phyloP scores from a whole-genome alignment of 495 filamentous ascomycete genomes.

The Penicillium subrubescens region DNA sequence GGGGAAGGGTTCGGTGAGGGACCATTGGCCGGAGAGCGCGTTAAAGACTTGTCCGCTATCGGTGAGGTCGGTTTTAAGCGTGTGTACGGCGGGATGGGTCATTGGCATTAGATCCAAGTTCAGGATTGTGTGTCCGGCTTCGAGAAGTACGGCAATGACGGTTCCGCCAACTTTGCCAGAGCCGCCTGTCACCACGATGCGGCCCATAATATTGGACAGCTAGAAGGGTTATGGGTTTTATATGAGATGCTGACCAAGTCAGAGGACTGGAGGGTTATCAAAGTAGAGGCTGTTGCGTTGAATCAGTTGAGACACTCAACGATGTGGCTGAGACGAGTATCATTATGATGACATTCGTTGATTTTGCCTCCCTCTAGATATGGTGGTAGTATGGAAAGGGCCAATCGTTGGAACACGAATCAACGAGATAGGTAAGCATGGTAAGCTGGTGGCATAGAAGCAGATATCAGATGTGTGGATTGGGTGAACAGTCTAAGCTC shows the following conservation, averaged over 20 bases:
- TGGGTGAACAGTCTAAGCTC: background rate
- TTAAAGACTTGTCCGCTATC: conserved; percentile 61
- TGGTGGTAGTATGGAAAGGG: background rate
- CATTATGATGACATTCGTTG: conserved; percentile 32
- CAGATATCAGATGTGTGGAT: background rate
- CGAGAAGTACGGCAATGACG: conserved; percentile 55
- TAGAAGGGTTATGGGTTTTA: background rate
- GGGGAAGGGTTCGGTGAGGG: conserved; percentile 46
- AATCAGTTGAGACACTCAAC: background rate
- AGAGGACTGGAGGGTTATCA: background rate
- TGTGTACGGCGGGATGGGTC: conserved; percentile 52
- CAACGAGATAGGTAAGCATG: background rate
- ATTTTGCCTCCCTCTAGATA: conserved; percentile 1
- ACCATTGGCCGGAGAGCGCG: conserved; percentile 57
- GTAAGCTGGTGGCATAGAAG: background rate
- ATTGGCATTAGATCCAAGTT: conserved; percentile 56
- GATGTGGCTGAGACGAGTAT: conserved; percentile 22
- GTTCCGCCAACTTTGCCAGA: conserved; percentile 62
- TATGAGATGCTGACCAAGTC: background rate
- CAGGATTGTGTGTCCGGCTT: conserved; percentile 54
- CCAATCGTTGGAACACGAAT: background rate
- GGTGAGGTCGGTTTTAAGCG: conserved; percentile 60
- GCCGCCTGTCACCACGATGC: conserved; percentile 60
- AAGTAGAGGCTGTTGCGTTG: background rate
- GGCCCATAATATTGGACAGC: conserved; percentile 23